Conservation (phyloP, 1,284 basidiomycete species). For the Retiboletus flavoniger region DNA sequence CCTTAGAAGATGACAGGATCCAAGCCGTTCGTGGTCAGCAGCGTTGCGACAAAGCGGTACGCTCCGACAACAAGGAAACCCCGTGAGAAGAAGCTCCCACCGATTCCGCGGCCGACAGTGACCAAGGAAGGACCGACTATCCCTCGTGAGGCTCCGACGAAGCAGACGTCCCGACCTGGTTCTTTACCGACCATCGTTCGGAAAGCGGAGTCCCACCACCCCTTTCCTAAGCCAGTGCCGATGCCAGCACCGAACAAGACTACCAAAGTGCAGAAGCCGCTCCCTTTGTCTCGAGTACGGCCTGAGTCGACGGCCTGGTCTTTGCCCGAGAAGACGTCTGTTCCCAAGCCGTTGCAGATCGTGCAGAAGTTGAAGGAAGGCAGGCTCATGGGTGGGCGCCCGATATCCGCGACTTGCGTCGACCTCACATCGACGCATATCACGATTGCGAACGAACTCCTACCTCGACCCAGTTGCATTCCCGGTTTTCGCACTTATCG, state of each 20-base stretch:
- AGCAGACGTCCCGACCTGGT: not conserved
- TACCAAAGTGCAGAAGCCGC: not conserved
- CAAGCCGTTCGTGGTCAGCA: slow-evolving; percentile 10
- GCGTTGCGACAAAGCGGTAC: slow-evolving; percentile 2
- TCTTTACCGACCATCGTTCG: not conserved
- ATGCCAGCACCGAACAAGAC: not conserved
- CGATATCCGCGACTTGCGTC: not conserved
- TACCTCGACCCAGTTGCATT: slow-evolving; percentile 5
- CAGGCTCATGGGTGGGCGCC: not conserved
- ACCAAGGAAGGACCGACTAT: not conserved
- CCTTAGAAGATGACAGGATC: not conserved
- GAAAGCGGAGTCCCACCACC: not conserved
- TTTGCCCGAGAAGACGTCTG: not conserved
- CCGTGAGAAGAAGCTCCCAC: not conserved
- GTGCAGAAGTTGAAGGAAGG: not conserved
- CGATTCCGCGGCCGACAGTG: no score
- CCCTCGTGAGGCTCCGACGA: not conserved
- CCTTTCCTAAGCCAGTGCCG: not conserved
- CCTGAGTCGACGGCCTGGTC: not conserved
- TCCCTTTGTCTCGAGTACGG: not conserved
- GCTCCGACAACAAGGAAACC: not conserved
- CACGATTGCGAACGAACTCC: not conserved
- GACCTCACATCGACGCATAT: not conserved
- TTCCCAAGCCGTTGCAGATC: not conserved
- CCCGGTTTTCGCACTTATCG: not conserved